Base-by-base conservation (phyloP, 192 early-diverging fungal species). In the Funneliformis mosseae region DNA sequence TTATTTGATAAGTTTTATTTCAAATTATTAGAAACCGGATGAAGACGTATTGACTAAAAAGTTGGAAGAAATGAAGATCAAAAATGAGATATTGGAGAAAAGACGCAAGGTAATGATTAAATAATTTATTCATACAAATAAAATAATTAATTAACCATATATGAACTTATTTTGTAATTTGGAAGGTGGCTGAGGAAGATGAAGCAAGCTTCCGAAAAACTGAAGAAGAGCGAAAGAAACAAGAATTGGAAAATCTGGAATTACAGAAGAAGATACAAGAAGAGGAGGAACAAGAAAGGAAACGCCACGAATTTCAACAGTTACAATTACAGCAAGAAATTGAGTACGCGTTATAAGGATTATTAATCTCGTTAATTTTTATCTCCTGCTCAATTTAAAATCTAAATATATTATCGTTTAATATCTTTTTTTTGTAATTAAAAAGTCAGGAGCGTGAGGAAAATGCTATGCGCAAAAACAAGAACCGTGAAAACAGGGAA, bases 211-310 rank as follows among this genome's bases (percentile, higher is more conserved):
- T 79, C 21, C 10, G 7, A 3, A 79, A 79, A 59, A 67, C 5
- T 12, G 78, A 79, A 16, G 67, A 79, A 55, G 64, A 50, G 71
- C 69, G 78, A 71, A 79, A 60, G 18, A 38, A 70, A 70, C 43
- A 71, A 68, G 78, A 79, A 70, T 79, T 68, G 59, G 33, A 70
- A 41, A 68, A 79, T 59, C 8, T n/a, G 23, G 78, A 79, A 60
- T 16, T 59, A 0, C 78, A 79, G 41, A 79, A 8, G 12, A 70
- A 10, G 42, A 70, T 39, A 70, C 18, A 2, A 0, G 33, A 79
- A 38, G 78, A 79, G 10, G 78, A 79, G 21, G 78, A 69, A 12
- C 33, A 79, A 60, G 67, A 70, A 60, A 59, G n/a, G 55, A 9
- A 27, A 7, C 48, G 78, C 55, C 64, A 33, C 16, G 66, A 59